phyloP scores from a whole-genome alignment of 2,329 filamentous ascomycete species.

The Zasmidium cellare region DNA sequence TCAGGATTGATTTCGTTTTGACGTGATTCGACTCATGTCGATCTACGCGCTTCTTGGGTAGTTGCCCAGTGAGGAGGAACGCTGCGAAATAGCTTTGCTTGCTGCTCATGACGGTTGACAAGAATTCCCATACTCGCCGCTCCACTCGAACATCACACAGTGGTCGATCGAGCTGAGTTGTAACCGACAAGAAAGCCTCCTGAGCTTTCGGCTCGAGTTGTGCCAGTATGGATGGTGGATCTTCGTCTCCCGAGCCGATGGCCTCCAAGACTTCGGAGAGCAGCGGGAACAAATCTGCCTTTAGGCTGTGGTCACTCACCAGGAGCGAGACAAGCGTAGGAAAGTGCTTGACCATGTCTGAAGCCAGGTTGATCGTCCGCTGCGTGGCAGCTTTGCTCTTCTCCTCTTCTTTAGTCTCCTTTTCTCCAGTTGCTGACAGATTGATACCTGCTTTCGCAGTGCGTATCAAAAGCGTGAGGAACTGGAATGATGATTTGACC shows the following conservation, averaged over 20 bases:
- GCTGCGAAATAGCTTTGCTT: conserved; percentile 96
- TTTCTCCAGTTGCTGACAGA: conserved; percentile 1
- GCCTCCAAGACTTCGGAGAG: conserved; percentile 25
- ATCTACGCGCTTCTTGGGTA: conserved; percentile 67
- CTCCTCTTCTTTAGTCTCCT: not conserved
- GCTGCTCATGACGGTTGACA: conserved; percentile 82
- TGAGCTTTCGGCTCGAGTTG: conserved; percentile 81
- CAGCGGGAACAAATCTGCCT: conserved; percentile 20
- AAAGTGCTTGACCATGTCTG: conserved; percentile 21
- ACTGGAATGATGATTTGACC: conserved; percentile 10
- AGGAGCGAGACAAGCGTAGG: conserved; percentile 25
- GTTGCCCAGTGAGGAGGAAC: conserved; percentile 84
- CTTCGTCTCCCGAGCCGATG: conserved; percentile 46
- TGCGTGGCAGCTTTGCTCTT: conserved; percentile 4
- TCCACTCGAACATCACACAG: conserved; percentile 66
- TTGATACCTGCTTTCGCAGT: conserved; percentile 16
- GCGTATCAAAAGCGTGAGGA: conserved; percentile 23
- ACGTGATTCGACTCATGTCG: conserved; percentile 53
- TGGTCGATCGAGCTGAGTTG: conserved; percentile 76
- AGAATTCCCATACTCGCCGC: conserved; percentile 76
- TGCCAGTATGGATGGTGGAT: conserved; percentile 91
- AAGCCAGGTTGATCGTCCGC: conserved; percentile 16
- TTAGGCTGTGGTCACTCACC: conserved; percentile 25
- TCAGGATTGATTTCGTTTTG: conserved; percentile 67
- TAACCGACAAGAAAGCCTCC: conserved; percentile 76